Percentiles rank a stretch among this genome's conserved stretches.
Conservation (phyloP, 768 basidiomycete species). For the Suillus alpinus region DNA sequence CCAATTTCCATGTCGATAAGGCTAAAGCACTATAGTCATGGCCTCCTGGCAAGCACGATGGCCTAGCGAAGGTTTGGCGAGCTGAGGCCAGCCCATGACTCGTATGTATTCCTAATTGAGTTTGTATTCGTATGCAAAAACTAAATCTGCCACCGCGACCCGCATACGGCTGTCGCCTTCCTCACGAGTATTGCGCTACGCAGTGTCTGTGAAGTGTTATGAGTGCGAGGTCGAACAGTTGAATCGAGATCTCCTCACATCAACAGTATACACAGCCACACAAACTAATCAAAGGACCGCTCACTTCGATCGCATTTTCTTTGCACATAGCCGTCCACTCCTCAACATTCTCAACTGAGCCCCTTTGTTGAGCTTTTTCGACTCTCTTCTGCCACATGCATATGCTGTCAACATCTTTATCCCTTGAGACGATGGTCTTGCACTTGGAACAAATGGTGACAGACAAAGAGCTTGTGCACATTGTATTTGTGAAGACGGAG, state of each 20-base stretch:
- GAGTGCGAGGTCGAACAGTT: background rate
- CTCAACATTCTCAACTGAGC: background rate
- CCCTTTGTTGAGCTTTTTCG: background rate
- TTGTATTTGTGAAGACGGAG: slow-evolving; percentile 32
- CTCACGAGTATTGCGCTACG: background rate
- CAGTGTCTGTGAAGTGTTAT: background rate
- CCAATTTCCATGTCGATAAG: background rate
- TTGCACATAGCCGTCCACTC: background rate
- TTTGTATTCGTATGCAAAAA: too few relatives aligned
- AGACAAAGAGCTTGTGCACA: slow-evolving; percentile 52
- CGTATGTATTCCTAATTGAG: background rate
- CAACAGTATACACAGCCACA: background rate
- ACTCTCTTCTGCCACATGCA: background rate
- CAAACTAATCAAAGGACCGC: background rate
- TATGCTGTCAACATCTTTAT: background rate
- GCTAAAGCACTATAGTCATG: background rate
- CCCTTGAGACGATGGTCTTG: background rate
- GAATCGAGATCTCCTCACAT: background rate
- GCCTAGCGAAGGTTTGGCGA: too few relatives aligned
- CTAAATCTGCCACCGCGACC: background rate
- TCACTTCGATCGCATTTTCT: background rate
- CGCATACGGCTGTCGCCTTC: background rate
- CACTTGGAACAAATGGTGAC: background rate
- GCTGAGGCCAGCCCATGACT: background rate
- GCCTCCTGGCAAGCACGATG: too few relatives aligned